These are phyloP conservation scores for Brasilioporus rufonigricans DNA, from an alignment of 768 basidiomycete genomes.

Conservation along the genomic window DNA sequence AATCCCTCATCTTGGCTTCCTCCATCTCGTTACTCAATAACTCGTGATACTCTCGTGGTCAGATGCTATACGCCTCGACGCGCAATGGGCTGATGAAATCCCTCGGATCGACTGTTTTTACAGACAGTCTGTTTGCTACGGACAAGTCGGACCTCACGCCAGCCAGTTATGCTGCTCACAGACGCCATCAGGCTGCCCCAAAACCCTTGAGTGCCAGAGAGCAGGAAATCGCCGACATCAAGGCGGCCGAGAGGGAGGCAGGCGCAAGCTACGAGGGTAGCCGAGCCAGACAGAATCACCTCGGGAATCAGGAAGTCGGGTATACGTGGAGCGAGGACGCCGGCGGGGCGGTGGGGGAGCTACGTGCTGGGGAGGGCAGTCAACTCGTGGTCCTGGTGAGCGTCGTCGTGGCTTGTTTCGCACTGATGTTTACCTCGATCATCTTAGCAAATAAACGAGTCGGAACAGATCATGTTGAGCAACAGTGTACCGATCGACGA, in stretches of 20 bases:
- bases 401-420: neutral
- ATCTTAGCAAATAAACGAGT: constrained; percentile 63
- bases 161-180: constrained; percentile 71
- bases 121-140: constrained; percentile 76
- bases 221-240: constrained; percentile 75
- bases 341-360: constrained; percentile 58
- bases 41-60: neutral
- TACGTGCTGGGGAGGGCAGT: constrained; percentile 48
- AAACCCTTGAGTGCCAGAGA: constrained; percentile 82
- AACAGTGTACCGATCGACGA: constrained; percentile 38
- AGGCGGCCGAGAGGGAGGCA: constrained; percentile 67
- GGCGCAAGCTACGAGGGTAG: constrained; percentile 58
- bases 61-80: constrained; percentile 91
- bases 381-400: constrained; percentile 67
- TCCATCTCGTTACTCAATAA: neutral
- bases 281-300: constrained; percentile 50
- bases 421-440: neutral
- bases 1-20: constrained; percentile 4
- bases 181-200: constrained; percentile 67
- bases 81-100: constrained; percentile 64
- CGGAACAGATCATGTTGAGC: constrained; percentile 58
- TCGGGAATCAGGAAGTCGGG: constrained; percentile 55
- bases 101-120: constrained; percentile 73
- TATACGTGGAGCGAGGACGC: constrained; percentile 68
- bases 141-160: constrained; percentile 63